Evolutionary conservation across 345 rosid species (phyloP).

Genomic region (Geranium rotundifolium): DNA sequence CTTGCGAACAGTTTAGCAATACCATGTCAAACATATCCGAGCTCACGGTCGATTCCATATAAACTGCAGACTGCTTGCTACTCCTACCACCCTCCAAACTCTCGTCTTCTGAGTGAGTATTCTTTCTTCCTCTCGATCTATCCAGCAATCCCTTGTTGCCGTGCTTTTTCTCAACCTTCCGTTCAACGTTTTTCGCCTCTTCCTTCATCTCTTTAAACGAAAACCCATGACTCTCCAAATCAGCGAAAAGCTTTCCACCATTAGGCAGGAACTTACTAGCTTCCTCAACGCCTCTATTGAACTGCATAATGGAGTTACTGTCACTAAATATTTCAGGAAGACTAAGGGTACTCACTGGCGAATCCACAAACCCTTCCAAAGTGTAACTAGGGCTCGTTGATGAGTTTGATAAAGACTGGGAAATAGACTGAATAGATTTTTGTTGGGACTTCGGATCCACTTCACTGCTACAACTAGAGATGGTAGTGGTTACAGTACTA

Average conservation of each 20-base stretch:
- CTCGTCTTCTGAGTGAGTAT: conserved; percentile 18
- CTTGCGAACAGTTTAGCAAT: conserved; percentile 19
- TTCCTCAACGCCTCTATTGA: conserved; percentile 52
- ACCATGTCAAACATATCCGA: conserved; percentile 43
- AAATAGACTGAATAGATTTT: conserved; percentile 12
- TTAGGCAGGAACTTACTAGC: conserved; percentile 48
- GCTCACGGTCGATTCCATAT: conserved; percentile 23
- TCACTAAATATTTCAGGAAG: conserved; percentile 30
- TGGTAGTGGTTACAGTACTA: too few relatives aligned
- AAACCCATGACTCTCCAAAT: conserved; percentile 19
- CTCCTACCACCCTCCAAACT: conserved; percentile 27
- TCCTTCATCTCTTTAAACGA: conserved; percentile 17
- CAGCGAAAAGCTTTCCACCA: conserved; percentile 12
- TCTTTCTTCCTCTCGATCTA: conserved; percentile 33
- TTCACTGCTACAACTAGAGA: too few relatives aligned
- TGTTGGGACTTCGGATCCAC: too few relatives aligned
- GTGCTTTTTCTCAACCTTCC: conserved; percentile 8
- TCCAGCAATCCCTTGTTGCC: conserved; percentile 7
- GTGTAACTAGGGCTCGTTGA: conserved; percentile 12
- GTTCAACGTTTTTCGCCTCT: conserved; percentile 13
- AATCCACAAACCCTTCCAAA: conserved; percentile 34
- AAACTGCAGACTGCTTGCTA: conserved; percentile 38
- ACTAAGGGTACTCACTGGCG: conserved; percentile 24
- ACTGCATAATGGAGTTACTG: conserved; percentile 35
- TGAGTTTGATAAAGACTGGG: conserved; percentile 24